These are phyloP conservation scores for Suillus tomentosus DNA, from an alignment of 768 basidiomycete genomes.

Conservation along the genomic window DNA sequence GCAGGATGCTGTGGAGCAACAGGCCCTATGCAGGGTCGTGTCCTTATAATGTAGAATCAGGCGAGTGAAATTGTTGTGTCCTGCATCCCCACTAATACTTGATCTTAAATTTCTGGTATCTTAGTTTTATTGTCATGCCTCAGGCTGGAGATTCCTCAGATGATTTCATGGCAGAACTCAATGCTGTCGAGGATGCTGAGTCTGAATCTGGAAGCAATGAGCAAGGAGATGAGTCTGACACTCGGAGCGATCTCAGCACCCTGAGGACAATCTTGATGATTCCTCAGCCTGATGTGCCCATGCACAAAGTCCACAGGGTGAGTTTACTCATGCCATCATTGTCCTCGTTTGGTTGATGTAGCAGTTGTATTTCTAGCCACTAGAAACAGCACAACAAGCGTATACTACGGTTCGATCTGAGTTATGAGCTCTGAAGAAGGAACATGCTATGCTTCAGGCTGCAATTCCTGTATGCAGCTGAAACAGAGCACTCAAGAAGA, in stretches of 20 bases:
- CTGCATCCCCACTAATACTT: too few relatives aligned
- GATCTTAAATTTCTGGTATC: not conserved
- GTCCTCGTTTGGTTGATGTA: not conserved
- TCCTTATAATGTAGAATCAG: too few relatives aligned
- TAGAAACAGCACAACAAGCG: constrained; percentile 5
- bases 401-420: constrained; percentile 1
- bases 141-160: constrained; percentile 6
- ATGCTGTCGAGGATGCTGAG: not conserved
- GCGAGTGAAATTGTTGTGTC: too few relatives aligned
- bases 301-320: constrained; percentile 10
- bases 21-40: too few relatives aligned
- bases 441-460: not conserved
- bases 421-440: not conserved
- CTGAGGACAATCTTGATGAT: not conserved
- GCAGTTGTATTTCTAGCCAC: not conserved
- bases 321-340: not conserved
- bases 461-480: constrained; percentile 8
- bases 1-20: too few relatives aligned
- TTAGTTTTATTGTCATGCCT: constrained; percentile 1
- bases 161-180: not conserved
- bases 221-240: not conserved
- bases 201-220: not conserved
- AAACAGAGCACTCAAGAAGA: constrained; percentile 6
- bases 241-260: not conserved
- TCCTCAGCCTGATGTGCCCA: constrained; percentile 1